phyloP scores from a whole-genome alignment of 1,139 yeast genomes.

The Tardiomyces blankii region DNA sequence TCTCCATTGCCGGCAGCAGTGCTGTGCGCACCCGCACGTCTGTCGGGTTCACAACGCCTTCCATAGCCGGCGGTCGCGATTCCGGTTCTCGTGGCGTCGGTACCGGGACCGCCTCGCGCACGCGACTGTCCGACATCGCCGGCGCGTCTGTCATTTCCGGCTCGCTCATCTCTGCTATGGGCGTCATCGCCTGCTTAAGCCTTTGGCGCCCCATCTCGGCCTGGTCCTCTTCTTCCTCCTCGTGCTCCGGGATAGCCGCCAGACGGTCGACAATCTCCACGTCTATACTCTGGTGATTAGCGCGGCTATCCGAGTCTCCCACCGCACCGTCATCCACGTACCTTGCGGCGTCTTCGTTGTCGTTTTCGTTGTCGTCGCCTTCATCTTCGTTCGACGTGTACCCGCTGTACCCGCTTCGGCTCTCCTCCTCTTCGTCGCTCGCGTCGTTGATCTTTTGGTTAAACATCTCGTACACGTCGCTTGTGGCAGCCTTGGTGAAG shows the following conservation, averaged over 20 bases:
- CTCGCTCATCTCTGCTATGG: neutral
- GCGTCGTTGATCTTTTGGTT: conserved; percentile 35
- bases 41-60: conserved; percentile 4
- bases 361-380: conserved; percentile 3
- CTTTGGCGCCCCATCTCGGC: neutral
- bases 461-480: conserved; percentile 68
- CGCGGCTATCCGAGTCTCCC: conserved; percentile 3
- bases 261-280: neutral
- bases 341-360: too few relatives aligned
- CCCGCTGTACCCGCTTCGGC: conserved; percentile 24
- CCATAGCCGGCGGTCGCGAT: too few relatives aligned
- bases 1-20: too few relatives aligned
- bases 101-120: too few relatives aligned
- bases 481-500: conserved; percentile 64
- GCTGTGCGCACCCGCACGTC: conserved; percentile 9
- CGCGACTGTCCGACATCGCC: too few relatives aligned
- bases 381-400: conserved; percentile 21
- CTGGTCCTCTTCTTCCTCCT: neutral
- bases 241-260: neutral
- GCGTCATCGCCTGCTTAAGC: neutral
- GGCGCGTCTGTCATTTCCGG: neutral
- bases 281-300: neutral
- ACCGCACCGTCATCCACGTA: too few relatives aligned
- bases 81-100: too few relatives aligned
- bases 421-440: conserved; percentile 6